These are phyloP conservation scores for Agarophyton chilense DNA, from an alignment of 23 red algal genomes.

Conservation along the genomic window DNA sequence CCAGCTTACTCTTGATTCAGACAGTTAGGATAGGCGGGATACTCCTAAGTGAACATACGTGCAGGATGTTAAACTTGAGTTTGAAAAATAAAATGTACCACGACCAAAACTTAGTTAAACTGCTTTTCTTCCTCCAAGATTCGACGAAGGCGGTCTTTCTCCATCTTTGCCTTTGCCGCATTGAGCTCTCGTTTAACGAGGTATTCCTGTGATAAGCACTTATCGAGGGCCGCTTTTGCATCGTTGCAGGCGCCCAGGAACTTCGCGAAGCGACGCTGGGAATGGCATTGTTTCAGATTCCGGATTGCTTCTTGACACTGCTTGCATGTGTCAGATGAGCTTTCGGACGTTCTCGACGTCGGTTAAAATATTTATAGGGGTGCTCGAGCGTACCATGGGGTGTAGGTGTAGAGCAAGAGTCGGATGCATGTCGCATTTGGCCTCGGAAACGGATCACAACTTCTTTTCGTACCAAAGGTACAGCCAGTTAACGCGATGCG, in stretches of 20 bases:
- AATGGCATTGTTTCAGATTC: slow-evolving; percentile 53
- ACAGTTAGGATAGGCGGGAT: background rate
- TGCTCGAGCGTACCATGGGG: slow-evolving; percentile 44
- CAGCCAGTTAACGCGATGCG: too few relatives aligned
- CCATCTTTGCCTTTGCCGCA: slow-evolving; percentile 23
- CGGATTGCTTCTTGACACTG: slow-evolving; percentile 77
- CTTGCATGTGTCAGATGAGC: background rate
- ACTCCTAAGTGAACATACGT: background rate
- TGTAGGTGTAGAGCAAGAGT: slow-evolving; percentile 60
- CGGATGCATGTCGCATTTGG: slow-evolving; percentile 42
- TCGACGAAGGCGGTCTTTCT: slow-evolving; percentile 57
- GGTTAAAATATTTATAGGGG: background rate
- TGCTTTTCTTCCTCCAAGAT: slow-evolving; percentile 12
- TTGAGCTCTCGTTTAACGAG: slow-evolving; percentile 82
- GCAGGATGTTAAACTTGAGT: background rate
- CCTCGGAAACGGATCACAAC: too few relatives aligned
- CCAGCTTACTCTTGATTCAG: slow-evolving; percentile 31
- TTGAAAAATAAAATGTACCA: background rate
- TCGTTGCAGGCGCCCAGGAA: slow-evolving; percentile 83
- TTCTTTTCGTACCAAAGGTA: too few relatives aligned
- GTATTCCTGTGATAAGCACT: slow-evolving; percentile 78
- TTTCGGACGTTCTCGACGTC: background rate
- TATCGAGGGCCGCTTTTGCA: slow-evolving; percentile 67
- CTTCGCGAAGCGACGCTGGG: slow-evolving; percentile 25
- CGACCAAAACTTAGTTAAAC: background rate